Evolutionary conservation across 2,329 filamentous ascomycete species (phyloP).

Genomic region (Alternaria brassicicola): DNA sequence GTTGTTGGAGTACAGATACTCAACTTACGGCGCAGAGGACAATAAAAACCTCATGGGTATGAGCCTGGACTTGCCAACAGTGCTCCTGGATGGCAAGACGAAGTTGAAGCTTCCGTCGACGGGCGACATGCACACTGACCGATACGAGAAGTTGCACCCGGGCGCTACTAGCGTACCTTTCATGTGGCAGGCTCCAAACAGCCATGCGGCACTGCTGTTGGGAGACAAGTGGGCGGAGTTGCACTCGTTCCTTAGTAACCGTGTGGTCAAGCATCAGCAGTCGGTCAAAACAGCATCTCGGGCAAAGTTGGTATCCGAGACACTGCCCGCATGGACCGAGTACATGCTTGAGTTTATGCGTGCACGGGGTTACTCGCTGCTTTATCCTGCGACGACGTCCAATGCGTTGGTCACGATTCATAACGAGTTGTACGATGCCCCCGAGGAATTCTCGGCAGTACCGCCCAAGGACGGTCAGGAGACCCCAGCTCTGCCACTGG

Average conservation of each 20-base stretch:
- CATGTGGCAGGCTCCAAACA: constrained; percentile 83
- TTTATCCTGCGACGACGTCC: constrained; percentile 71
- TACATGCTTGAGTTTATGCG: constrained; percentile 77
- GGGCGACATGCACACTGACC: constrained; percentile 46
- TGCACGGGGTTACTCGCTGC: constrained; percentile 74
- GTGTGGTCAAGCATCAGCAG: constrained; percentile 54
- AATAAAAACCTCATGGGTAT: constrained; percentile 72
- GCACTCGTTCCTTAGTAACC: constrained; percentile 75
- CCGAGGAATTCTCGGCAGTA: constrained; percentile 65
- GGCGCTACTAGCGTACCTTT: constrained; percentile 62
- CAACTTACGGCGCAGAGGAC: constrained; percentile 56
- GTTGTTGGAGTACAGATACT: constrained; percentile 79
- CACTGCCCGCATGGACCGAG: constrained; percentile 77
- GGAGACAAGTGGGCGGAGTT: constrained; percentile 87
- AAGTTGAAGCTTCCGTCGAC: constrained; percentile 58
- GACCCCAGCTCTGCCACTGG: constrained; percentile 10
- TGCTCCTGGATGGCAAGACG: constrained; percentile 65
- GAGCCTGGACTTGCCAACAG: constrained; percentile 75
- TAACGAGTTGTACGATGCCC: constrained; percentile 72
- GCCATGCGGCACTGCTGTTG: constrained; percentile 80
- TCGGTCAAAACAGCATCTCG: constrained; percentile 30
- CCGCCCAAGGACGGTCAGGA: neutral
- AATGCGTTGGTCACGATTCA: constrained; percentile 73
- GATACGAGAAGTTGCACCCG: constrained; percentile 33
- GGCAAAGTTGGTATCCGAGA: constrained; percentile 63